Conservation (phyloP, 306 rosid genomes). For the Ochetophila trinervis region DNA sequence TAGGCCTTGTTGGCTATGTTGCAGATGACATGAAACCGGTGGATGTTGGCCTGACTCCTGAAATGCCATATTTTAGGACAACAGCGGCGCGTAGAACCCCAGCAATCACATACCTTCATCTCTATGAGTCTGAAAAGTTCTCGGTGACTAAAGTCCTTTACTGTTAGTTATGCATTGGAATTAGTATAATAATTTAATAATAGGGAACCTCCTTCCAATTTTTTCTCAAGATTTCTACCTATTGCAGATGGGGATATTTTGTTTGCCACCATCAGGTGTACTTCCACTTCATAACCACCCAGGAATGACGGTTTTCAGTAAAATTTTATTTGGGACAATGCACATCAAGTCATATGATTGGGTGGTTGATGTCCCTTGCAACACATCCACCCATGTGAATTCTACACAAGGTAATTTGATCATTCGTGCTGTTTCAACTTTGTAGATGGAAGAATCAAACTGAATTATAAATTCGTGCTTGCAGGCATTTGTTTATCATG, state of each 20-base stretch:
- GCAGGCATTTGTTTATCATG: too few relatives aligned
- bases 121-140: constrained; percentile 62
- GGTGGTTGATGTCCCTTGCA: constrained; percentile 49
- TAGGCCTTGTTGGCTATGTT: constrained; percentile 22
- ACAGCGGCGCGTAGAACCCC: constrained; percentile 31
- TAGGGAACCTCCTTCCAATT: neutral
- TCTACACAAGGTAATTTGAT: constrained; percentile 49
- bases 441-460: neutral
- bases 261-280: constrained; percentile 93
- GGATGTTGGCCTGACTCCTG: constrained; percentile 68
- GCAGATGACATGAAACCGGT: constrained; percentile 63
- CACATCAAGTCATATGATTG: constrained; percentile 95
- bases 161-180: neutral
- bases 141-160: constrained; percentile 44
- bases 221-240: constrained; percentile 3
- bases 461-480: neutral
- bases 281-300: constrained; percentile 97
- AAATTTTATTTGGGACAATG: constrained; percentile 88
- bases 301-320: constrained; percentile 95
- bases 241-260: constrained; percentile 85
- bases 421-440: neutral
- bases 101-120: constrained; percentile 69
- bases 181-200: neutral
- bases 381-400: constrained; percentile 32
- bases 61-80: constrained; percentile 54